Evolutionary conservation across 352 stramenopile genomes (phyloP).

Genomic region (Phytophthora palmivora): DNA sequence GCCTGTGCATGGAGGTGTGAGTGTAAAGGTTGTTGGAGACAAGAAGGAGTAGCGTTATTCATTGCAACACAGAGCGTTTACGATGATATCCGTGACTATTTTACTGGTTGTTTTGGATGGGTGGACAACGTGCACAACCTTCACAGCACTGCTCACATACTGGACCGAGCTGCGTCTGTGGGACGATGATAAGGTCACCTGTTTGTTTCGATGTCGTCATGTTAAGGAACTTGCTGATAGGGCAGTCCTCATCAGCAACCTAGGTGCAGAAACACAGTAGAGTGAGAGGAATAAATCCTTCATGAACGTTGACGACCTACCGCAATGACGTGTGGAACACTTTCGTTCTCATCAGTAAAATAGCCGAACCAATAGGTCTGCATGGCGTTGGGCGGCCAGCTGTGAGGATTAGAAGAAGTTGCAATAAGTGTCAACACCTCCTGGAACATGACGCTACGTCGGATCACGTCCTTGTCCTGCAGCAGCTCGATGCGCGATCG

Average conservation of each 20-base stretch:
- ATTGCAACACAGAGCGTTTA: slow-evolving; percentile 16
- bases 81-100: slow-evolving; percentile 3
- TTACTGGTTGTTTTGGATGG: slow-evolving; percentile 27
- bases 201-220: slow-evolving; percentile 77
- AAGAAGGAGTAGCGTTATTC: slow-evolving; percentile 32
- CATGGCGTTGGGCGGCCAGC: slow-evolving; percentile 64
- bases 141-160: slow-evolving; percentile 75
- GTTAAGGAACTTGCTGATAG: slow-evolving; percentile 64
- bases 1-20: slow-evolving; percentile 27
- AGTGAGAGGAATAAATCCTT: neutral
- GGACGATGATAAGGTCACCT: slow-evolving; percentile 75
- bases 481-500: slow-evolving; percentile 74
- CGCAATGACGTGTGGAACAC: slow-evolving; percentile 49
- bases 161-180: slow-evolving; percentile 81
- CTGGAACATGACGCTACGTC: slow-evolving; percentile 78
- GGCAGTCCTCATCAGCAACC: slow-evolving; percentile 50
- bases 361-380: slow-evolving; percentile 86
- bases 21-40: slow-evolving; percentile 60
- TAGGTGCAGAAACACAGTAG: slow-evolving; percentile 15
- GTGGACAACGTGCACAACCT: slow-evolving; percentile 56
- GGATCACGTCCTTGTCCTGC: slow-evolving; percentile 67
- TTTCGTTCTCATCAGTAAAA: slow-evolving; percentile 52
- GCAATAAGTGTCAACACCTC: slow-evolving; percentile 74
- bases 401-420: slow-evolving; percentile 64
- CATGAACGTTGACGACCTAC: slow-evolving; percentile 26